phyloP scores from a whole-genome alignment of 2,329 filamentous ascomycete species.

The Exophiala sideris region DNA sequence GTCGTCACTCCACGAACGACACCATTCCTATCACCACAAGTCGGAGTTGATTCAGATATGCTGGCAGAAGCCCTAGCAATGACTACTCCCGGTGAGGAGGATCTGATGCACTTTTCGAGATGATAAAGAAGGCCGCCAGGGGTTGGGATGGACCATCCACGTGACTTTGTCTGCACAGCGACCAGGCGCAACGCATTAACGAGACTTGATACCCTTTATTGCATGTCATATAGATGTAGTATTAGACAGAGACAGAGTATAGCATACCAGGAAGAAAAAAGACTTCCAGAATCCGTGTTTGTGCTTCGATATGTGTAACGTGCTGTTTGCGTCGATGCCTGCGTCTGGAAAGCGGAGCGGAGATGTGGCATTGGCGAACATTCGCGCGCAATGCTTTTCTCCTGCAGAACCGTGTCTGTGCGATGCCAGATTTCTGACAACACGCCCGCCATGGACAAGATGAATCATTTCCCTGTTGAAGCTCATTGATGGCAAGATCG shows the following conservation, averaged over 20 bases:
- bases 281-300: neutral
- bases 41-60: slow-evolving; percentile 11
- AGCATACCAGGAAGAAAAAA: neutral
- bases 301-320: slow-evolving; percentile 11
- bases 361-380: slow-evolving; percentile 16
- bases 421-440: slow-evolving; percentile 8
- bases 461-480: slow-evolving; percentile 2
- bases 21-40: slow-evolving; percentile 16
- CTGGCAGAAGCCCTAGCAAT: slow-evolving; percentile 17
- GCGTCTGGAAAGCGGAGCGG: neutral
- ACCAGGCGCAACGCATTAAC: neutral
- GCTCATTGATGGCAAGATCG: slow-evolving; percentile 18
- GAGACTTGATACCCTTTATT: slow-evolving; percentile 12
- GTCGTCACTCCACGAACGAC: slow-evolving; percentile 12
- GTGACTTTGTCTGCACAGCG: neutral
- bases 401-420: slow-evolving; percentile 14
- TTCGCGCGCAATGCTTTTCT: slow-evolving; percentile 3
- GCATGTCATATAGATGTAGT: slow-evolving; percentile 3
- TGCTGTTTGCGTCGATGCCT: neutral
- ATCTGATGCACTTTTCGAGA: neutral
- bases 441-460: slow-evolving; percentile 17
- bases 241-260: slow-evolving; percentile 7
- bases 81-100: slow-evolving; percentile 4
- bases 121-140: neutral
- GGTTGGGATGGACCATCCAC: neutral